Evolutionary conservation across 306 rosid species (phyloP).

Genomic region (Prosopis cineraria): DNA sequence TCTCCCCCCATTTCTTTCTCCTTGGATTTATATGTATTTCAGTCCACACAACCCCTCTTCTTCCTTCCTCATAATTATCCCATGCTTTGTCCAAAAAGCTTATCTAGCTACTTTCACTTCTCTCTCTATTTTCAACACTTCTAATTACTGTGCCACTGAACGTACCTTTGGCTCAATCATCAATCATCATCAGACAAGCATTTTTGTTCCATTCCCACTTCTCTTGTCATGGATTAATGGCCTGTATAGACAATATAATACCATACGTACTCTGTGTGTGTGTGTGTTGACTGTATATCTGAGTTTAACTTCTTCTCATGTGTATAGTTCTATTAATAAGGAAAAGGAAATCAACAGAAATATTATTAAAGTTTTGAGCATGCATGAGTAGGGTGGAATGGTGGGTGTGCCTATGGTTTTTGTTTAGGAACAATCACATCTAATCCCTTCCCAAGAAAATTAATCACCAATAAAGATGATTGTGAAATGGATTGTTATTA

Average conservation of each 20-base stretch:
- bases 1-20: conserved; percentile 15
- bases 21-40: conserved; percentile 13
- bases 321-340: not conserved
- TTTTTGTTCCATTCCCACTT: not conserved
- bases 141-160: not conserved
- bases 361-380: conserved; percentile 18
- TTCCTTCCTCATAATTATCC: conserved; percentile 33
- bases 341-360: not conserved
- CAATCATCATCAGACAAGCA: too few species aligned
- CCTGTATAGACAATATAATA: not conserved
- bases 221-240: not conserved
- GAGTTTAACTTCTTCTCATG: not conserved
- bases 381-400: conserved; percentile 6
- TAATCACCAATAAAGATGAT: too few species aligned
- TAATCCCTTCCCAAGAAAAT: too few species aligned
- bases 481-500: too few species aligned
- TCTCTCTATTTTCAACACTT: not conserved
- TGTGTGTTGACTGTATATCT: not conserved
- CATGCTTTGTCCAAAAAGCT: not conserved
- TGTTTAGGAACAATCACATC: too few species aligned
- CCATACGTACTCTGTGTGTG: not conserved
- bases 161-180: not conserved
- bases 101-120: not conserved
- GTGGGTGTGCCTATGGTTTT: not conserved
- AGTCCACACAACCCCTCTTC: conserved; percentile 1